Evolutionary conservation across 257 asterid species (phyloP).

Genomic region (Fraxinus cuspidata): DNA sequence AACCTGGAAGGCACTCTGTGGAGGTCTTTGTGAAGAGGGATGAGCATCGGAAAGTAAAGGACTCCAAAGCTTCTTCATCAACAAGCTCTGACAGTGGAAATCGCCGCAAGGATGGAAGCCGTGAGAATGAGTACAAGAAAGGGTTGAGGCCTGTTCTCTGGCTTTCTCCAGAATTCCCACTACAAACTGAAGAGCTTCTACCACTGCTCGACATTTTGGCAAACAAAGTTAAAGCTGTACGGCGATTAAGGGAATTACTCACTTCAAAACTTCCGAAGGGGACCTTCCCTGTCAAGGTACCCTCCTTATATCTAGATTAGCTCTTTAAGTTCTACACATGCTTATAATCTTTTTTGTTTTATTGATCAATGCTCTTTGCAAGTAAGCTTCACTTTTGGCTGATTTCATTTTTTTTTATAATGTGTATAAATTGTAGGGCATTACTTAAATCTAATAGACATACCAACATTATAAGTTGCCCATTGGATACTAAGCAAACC

Average conservation of each 20-base stretch:
- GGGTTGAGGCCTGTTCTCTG: constrained; percentile 95
- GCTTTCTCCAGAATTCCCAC: constrained; percentile 90
- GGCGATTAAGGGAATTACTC: constrained; percentile 80
- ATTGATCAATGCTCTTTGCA: constrained; percentile 4
- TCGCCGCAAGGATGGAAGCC: constrained; percentile 60
- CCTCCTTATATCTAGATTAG: constrained; percentile 21
- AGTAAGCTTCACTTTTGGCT: neutral
- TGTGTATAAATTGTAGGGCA: too few species aligned
- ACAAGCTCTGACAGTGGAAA: constrained; percentile 50
- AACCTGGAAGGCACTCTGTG: constrained; percentile 70
- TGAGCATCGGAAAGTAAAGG: constrained; percentile 64
- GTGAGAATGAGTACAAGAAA: constrained; percentile 89
- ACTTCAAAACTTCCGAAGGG: constrained; percentile 91
- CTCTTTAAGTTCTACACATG: constrained; percentile 13
- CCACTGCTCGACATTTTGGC: constrained; percentile 96
- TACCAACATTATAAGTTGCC: neutral
- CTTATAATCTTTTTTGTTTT: constrained; percentile 5
- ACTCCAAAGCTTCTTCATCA: constrained; percentile 61
- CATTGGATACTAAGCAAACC: neutral
- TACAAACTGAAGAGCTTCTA: constrained; percentile 81
- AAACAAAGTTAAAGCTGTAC: constrained; percentile 89
- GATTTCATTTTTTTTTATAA: neutral
- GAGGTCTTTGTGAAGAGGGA: constrained; percentile 75
- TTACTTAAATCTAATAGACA: too few species aligned
- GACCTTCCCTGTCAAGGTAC: constrained; percentile 94